Conservation (phyloP, 257 asterid species). For the Penstemon davidsonii region DNA sequence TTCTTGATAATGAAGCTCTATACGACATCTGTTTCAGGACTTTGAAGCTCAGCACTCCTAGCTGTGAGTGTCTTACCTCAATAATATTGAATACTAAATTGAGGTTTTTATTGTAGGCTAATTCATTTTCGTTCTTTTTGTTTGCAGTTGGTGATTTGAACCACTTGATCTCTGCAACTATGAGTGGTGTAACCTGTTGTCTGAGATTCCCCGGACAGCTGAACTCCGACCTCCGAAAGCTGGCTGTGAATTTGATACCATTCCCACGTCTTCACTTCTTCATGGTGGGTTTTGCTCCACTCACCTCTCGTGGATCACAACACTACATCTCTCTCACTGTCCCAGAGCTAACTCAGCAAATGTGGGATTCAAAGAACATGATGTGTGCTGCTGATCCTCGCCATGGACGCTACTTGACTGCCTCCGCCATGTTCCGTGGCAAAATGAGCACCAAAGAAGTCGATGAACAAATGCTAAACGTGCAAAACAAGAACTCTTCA, state of each 20-base stretch:
- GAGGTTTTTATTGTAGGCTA: slow-evolving; percentile 2
- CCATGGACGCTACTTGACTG: slow-evolving; percentile 82
- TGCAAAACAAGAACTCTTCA: slow-evolving; percentile 88
- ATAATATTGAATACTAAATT: not conserved
- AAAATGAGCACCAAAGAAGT: slow-evolving; percentile 93
- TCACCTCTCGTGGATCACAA: slow-evolving; percentile 90
- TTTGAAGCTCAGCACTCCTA: slow-evolving; percentile 89
- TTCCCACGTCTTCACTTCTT: slow-evolving; percentile 93
- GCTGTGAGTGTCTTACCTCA: slow-evolving; percentile 56
- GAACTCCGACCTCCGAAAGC: slow-evolving; percentile 74
- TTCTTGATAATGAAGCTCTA: slow-evolving; percentile 87
- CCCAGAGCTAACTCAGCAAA: slow-evolving; percentile 83
- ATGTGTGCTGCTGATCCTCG: slow-evolving; percentile 96
- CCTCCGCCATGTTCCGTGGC: slow-evolving; percentile 88
- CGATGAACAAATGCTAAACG: slow-evolving; percentile 88
- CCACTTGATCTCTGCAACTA: slow-evolving; percentile 85
- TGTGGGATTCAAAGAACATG: slow-evolving; percentile 96
- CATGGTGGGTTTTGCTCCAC: slow-evolving; percentile 94
- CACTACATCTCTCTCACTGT: slow-evolving; percentile 80
- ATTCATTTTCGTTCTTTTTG: slow-evolving; percentile 9
- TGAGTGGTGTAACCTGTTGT: slow-evolving; percentile 91
- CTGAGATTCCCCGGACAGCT: slow-evolving; percentile 87
- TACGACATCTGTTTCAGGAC: slow-evolving; percentile 92
- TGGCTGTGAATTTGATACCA: slow-evolving; percentile 83
- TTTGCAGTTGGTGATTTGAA: slow-evolving; percentile 81